Evolutionary conservation across 192 early-diverging fungal species (phyloP).

Genomic region (Geosiphon pyriformis): DNA sequence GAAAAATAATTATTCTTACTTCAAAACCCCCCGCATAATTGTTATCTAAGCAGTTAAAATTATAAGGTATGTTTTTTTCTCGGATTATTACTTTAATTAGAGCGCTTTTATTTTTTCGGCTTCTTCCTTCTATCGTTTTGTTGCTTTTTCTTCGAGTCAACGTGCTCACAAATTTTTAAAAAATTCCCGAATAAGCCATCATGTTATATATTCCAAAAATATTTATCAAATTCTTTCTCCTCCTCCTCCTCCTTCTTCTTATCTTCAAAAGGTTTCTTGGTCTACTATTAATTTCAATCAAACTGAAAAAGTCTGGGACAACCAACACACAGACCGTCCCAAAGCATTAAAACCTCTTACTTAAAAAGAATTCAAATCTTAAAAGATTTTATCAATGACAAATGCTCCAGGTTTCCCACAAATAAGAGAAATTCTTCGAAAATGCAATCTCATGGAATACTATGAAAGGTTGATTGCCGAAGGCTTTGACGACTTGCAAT

Average conservation of each 20-base stretch:
- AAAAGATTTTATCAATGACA: not conserved
- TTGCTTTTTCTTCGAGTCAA: too few species aligned
- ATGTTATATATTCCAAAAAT: too few species aligned
- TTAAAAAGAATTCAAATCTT: not conserved
- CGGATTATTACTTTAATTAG: too few species aligned
- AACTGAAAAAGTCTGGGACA: not conserved
- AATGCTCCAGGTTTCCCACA: slow-evolving; percentile 6
- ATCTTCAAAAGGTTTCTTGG: not conserved
- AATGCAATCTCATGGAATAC: slow-evolving; percentile 34
- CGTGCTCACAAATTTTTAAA: too few species aligned
- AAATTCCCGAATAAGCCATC: too few species aligned
- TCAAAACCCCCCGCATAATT: too few species aligned
- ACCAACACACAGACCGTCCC: not conserved
- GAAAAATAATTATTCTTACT: too few species aligned
- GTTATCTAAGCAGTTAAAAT: too few species aligned
- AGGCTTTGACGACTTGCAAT: slow-evolving; percentile 39
- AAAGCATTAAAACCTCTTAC: not conserved
- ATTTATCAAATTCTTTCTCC: not conserved
- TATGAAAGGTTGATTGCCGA: slow-evolving; percentile 32
- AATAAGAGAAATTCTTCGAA: slow-evolving; percentile 1
- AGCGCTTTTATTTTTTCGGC: too few species aligned
- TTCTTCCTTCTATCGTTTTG: too few species aligned
- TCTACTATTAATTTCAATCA: not conserved
- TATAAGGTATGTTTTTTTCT: too few species aligned
- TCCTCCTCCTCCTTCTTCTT: not conserved